Evolutionary conservation across 1,139 yeast species (phyloP), one percentile per base, ranked within the genome.

Genomic region (Entelexis sorbosivorans): DNA sequence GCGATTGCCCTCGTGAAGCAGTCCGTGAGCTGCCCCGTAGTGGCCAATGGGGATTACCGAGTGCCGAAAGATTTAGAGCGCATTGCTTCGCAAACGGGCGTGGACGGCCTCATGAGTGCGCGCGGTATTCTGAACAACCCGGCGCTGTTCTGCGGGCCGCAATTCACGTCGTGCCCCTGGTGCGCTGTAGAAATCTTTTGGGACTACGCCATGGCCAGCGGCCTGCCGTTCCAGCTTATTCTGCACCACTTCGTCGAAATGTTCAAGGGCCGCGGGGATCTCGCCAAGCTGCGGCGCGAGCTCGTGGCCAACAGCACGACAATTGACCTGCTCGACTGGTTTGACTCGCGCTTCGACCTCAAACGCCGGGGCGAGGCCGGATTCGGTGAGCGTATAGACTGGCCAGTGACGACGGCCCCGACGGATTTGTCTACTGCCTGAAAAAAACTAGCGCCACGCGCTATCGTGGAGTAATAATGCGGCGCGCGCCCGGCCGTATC

Each of bases 21-120:
- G 26, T 66, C 73, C 2, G 85, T 83, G 1, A 53, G 56, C 3
- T 63, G 66, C 0, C 97, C 97, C 0, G 89, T 93, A 0, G 82
- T 91, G 14, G 96, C 98, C 2, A 93, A 93, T 63, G 98, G 98
- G 11, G 98, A 93, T 66, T 91, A 95, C 60, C 24, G 39, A 7
- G 84, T 83, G 61, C 68, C 79, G 33, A 70, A 72, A 16, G 96
- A 87, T 64, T 81, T 85, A 22, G 60, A 70, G 33, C 64, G 66
- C 22, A 88, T 89, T 32, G 78, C 78, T 0, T 70, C 75, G 17
- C 65, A 65, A 46, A 88, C 97, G 0, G 83, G 83, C 0, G 88
- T 79, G 33, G 93, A 87, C 63, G 98, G 97, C 7, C 84, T 91
- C 7, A 91, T 91, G 98, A 84, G 97, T 1, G 98, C 87, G 1